These are phyloP conservation scores for Phytophthora capsici DNA, from an alignment of 352 stramenopile genomes.

Conservation along the genomic window DNA sequence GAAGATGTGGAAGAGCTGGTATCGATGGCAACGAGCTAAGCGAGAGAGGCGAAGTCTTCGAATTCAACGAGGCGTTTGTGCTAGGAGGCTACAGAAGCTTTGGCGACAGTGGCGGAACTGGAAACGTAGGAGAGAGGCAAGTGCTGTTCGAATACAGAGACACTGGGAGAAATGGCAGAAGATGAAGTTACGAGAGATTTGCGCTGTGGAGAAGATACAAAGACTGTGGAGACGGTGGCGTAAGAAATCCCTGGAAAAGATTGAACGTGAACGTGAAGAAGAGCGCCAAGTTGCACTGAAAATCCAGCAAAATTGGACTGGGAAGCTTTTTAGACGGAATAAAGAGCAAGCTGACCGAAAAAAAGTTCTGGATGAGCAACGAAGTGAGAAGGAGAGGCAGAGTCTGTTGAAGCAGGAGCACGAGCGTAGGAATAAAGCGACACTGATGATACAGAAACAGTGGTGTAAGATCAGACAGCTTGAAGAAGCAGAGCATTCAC, in stretches of 20 bases:
- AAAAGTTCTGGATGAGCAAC: slow-evolving; percentile 2
- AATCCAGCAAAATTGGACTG: slow-evolving; percentile 24
- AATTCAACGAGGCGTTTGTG: slow-evolving; percentile 17
- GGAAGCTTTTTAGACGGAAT: slow-evolving; percentile 1
- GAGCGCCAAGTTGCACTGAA: slow-evolving; percentile 8
- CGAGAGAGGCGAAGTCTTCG: slow-evolving; percentile 7
- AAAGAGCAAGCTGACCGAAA: slow-evolving; percentile 15
- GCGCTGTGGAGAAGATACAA: slow-evolving; percentile 12
- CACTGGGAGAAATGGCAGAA: slow-evolving; percentile 7
- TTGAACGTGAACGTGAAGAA: slow-evolving; percentile 3
- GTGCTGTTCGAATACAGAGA: slow-evolving; percentile 3
- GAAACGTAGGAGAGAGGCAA: slow-evolving; percentile 10
- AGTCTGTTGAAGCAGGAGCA: not conserved
- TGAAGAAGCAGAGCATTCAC: not conserved
- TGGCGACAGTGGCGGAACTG: slow-evolving; percentile 16
- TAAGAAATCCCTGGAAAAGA: slow-evolving; percentile 1
- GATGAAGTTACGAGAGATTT: not conserved
- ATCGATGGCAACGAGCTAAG: slow-evolving; percentile 7
- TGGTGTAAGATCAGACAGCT: slow-evolving; percentile 10
- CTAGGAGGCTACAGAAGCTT: slow-evolving; percentile 19
- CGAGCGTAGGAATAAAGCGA: not conserved
- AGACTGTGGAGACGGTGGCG: slow-evolving; percentile 20
- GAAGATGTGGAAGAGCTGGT: slow-evolving; percentile 21
- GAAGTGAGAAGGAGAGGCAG: not conserved
- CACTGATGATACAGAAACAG: slow-evolving; percentile 7